Evolutionary conservation across 148 eudicot species (phyloP), one percentile per base, ranked within the genome.

Genomic region (Camellia granthamiana): DNA sequence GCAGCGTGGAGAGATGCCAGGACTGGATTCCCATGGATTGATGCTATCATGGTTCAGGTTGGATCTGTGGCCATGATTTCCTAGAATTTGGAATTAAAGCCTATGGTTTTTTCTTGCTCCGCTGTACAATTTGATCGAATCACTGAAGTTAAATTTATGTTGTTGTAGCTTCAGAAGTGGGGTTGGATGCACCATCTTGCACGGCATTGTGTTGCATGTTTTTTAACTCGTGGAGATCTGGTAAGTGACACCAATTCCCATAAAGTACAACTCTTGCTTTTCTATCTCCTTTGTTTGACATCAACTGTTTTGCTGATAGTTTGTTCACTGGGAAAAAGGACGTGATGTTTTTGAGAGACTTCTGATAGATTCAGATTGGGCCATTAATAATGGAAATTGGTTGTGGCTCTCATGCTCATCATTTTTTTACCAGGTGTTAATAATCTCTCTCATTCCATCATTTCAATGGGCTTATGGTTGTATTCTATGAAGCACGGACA

Each of bases 101-200:
- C 54, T n/a, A 67, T 59, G 10, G 5, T 59, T 74, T 38, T 38
- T 23, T 47, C 7, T 0, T 7, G 1, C 41, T 3, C 6, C 0
- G 5, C 59, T n/a, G 3, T 52, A 52, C 19, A 8, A 3, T 77
- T 41, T 59, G 49, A 13, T 62, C 23, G 3, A 70, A 6, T 42
- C 52, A 7, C 21, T 56, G 41, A 67, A 47, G 55, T 65, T 65
- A 62, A 38, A n/a, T 21, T 56, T 46, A 14, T 82, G 56, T 18
- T 52, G 42, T 79, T 83, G 75, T 84, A 95, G 98, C 97, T 95
- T 79, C 87, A 64, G 6, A 93, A 89, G 77, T 95, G 98, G 98
- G 98, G 98, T 41, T 95, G 98, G 98, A 95, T 95, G 92, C 98
- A 95, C 87, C 98, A 93, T 85, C 95, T 95, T 82, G 96, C 97